Conservation (phyloP, 2,329 filamentous ascomycete genomes). For the Byssochlamys sp. region DNA sequence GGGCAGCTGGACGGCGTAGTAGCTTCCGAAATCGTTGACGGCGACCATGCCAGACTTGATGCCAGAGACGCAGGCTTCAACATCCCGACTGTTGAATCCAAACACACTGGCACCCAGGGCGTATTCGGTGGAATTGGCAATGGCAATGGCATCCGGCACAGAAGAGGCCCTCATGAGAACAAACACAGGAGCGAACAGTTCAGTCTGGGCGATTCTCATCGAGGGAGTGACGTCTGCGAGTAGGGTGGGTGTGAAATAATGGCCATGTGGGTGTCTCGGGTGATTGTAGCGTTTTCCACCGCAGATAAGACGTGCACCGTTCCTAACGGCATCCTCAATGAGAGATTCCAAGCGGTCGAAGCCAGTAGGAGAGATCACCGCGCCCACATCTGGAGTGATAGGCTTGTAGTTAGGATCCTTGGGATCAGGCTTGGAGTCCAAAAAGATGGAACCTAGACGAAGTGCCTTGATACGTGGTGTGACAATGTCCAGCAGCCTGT, state of each 20-base stretch:
- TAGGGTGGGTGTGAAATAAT: conserved; percentile 88
- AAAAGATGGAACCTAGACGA: conserved; percentile 62
- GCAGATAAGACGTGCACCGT: conserved; percentile 70
- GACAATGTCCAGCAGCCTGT: conserved; percentile 59
- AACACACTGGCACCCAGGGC: conserved; percentile 85
- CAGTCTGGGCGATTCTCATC: conserved; percentile 81
- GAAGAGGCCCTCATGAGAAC: conserved; percentile 65
- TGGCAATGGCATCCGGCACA: conserved; percentile 57
- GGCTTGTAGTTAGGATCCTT: conserved; percentile 12
- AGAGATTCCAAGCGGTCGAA: conserved; percentile 69
- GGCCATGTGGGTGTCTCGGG: conserved; percentile 63
- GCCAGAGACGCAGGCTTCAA: conserved; percentile 56
- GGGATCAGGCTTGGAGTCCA: conserved; percentile 29
- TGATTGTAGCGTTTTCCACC: conserved; percentile 67
- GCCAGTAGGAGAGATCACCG: conserved; percentile 69
- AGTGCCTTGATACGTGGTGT: conserved; percentile 64
- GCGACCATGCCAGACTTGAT: conserved; percentile 82
- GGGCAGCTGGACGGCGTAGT: conserved; percentile 85
- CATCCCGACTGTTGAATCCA: conserved; percentile 55
- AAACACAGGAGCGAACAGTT: conserved; percentile 89
- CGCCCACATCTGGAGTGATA: conserved; percentile 61
- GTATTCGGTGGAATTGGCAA: conserved; percentile 77
- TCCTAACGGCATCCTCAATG: conserved; percentile 63
- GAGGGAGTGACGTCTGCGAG: conserved; percentile 75
- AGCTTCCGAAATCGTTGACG: conserved; percentile 89